Evolutionary conservation across 1,284 basidiomycete species (phyloP).

Genomic region (Entoloma clypeatum): DNA sequence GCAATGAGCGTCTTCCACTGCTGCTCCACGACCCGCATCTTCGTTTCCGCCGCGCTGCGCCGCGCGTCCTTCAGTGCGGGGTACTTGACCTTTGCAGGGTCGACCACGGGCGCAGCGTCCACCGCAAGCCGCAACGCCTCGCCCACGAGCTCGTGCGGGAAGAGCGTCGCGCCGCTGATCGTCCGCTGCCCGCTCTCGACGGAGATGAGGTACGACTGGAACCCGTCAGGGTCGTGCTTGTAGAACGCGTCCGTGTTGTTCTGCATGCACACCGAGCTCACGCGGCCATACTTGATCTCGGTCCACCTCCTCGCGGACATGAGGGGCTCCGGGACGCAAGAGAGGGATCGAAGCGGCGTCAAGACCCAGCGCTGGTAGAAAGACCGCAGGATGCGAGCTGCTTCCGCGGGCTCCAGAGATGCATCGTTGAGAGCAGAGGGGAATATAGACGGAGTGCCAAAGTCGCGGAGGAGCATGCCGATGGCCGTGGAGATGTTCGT

Average conservation of each 20-base stretch:
- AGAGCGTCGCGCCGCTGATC: conserved; percentile 60
- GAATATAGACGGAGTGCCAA: conserved; percentile 24
- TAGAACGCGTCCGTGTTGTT: conserved; percentile 50
- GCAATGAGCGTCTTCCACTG: conserved; percentile 65
- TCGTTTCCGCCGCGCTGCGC: conserved; percentile 29
- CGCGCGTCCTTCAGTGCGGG: conserved; percentile 24
- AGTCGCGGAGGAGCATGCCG: conserved; percentile 44
- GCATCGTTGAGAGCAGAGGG: conserved; percentile 24
- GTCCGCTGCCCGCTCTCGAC: conserved; percentile 51
- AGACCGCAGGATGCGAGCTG: conserved; percentile 38
- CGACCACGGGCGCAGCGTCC: not conserved
- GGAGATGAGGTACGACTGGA: conserved; percentile 49
- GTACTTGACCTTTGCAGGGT: conserved; percentile 15
- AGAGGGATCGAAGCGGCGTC: conserved; percentile 47
- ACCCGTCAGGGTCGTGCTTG: conserved; percentile 53
- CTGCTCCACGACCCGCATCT: conserved; percentile 46
- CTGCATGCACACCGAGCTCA: conserved; percentile 60
- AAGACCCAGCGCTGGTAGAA: conserved; percentile 55
- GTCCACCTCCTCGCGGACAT: conserved; percentile 62
- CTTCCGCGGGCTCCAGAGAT: conserved; percentile 5
- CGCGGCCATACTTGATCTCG: conserved; percentile 50
- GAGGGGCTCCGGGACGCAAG: conserved; percentile 50
- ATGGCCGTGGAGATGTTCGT: conserved; percentile 66
- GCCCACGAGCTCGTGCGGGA: conserved; percentile 53
- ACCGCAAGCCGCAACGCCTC: conserved; percentile 30